These are phyloP conservation scores for Cyberlindnera suaveolens DNA, from an alignment of 805 yeast genomes.

Conservation along the genomic window DNA sequence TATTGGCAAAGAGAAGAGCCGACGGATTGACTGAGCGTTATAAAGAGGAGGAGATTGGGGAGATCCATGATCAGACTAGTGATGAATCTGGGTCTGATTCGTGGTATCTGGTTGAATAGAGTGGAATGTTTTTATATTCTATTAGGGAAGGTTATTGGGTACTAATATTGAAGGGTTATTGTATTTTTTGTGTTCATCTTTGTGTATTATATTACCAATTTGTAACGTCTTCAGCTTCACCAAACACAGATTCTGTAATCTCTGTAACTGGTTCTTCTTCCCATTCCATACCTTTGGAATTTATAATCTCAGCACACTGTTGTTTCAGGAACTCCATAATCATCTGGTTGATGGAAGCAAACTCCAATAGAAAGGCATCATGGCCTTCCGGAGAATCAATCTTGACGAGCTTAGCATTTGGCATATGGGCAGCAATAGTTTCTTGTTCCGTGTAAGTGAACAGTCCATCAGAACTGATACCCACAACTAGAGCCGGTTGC, in stretches of 20 bases:
- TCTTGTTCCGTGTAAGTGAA: constrained; percentile 92
- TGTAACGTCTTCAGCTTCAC: constrained; percentile 92
- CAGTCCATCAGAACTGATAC: constrained; percentile 86
- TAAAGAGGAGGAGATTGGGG: not conserved
- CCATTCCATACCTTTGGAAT: constrained; percentile 36
- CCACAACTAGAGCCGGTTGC: constrained; percentile 81
- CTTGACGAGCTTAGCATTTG: constrained; percentile 59
- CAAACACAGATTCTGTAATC: constrained; percentile 65
- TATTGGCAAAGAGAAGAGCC: constrained; percentile 36
- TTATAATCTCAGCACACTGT: constrained; percentile 55
- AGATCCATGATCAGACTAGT: constrained; percentile 3
- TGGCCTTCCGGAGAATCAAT: constrained; percentile 95
- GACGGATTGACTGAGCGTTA: not conserved
- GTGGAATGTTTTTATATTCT: constrained; percentile 1
- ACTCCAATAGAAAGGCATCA: constrained; percentile 92
- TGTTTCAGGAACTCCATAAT: constrained; percentile 59
- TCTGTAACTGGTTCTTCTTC: constrained; percentile 37
- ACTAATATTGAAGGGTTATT: not conserved
- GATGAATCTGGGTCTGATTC: constrained; percentile 9
- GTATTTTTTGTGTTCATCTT: not conserved
- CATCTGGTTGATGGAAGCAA: constrained; percentile 68
- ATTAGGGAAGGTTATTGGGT: not conserved
- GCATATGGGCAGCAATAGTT: constrained; percentile 67
- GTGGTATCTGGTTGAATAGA: constrained; percentile 14
- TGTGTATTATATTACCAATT: constrained; percentile 53